These are phyloP conservation scores for Candida nemodendra DNA, from an alignment of 805 yeast species.

Conservation along the genomic window DNA sequence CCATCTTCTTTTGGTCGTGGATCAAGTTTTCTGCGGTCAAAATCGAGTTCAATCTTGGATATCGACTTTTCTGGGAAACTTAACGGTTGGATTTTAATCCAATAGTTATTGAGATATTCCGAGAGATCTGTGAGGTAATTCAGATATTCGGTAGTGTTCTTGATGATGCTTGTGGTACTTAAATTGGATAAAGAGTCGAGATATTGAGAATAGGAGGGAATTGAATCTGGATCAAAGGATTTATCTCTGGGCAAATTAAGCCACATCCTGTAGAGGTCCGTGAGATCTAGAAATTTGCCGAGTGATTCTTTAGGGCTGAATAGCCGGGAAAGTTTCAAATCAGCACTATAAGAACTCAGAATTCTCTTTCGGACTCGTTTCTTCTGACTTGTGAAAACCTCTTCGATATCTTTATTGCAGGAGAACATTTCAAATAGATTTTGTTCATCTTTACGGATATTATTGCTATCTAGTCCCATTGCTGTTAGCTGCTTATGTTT, in stretches of 20 bases:
- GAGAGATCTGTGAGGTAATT: conserved; percentile 46
- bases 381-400: conserved; percentile 11
- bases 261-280: conserved; percentile 51
- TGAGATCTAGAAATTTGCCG: conserved; percentile 65
- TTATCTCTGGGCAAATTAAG: conserved; percentile 39
- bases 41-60: conserved; percentile 23
- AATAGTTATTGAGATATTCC: conserved; percentile 49
- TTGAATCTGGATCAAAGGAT: conserved; percentile 1
- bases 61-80: conserved; percentile 36
- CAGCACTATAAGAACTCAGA: conserved; percentile 50
- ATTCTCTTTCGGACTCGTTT: conserved; percentile 35
- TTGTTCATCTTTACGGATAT: conserved; percentile 11
- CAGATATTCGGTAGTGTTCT: conserved; percentile 36
- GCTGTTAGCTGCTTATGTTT: conserved; percentile 30
- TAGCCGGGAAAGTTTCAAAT: conserved; percentile 44
- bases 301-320: conserved; percentile 61
- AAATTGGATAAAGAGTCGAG: conserved; percentile 8
- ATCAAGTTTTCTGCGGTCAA: conserved; percentile 4
- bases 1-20: conserved; percentile 22
- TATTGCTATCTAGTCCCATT: conserved; percentile 23
- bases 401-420: conserved; percentile 11
- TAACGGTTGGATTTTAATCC: conserved; percentile 49
- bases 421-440: conserved; percentile 34
- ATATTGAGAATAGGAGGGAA: conserved; percentile 23
- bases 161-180: conserved; percentile 25